Percentiles rank a stretch among this genome's conserved stretches.
Conservation (phyloP, 73 alveolate genomes). For the Tetrahymena borealis region DNA sequence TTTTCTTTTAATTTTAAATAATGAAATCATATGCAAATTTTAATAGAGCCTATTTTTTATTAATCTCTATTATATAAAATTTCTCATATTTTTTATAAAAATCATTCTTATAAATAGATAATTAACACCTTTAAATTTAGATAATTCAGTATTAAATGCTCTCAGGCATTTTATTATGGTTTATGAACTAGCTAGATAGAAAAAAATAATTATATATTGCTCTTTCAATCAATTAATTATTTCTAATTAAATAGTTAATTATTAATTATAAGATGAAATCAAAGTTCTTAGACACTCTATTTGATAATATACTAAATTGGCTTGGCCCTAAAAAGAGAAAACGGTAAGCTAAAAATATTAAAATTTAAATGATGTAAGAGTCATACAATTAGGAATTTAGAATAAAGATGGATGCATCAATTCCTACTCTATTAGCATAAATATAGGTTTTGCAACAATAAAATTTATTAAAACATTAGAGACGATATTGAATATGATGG, state of each 20-base stretch:
- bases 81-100: too few species aligned
- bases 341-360: not conserved
- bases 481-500: not conserved
- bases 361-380: not conserved
- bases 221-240: too few species aligned
- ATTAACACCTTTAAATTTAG: too few species aligned
- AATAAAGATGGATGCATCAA: not conserved
- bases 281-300: not conserved
- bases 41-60: too few species aligned
- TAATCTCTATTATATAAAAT: too few species aligned
- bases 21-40: too few species aligned
- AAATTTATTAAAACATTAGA: not conserved
- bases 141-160: too few species aligned
- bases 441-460: not conserved
- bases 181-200: too few species aligned
- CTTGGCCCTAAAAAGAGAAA: not conserved
- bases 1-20: too few species aligned
- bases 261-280: not conserved
- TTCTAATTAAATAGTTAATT: not conserved
- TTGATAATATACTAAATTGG: not conserved
- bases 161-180: too few species aligned
- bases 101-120: too few species aligned
- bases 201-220: too few species aligned
- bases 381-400: not conserved
- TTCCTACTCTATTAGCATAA: not conserved